Evolutionary conservation across 257 asterid genomes (phyloP).

Genomic region (Salvia splendens): DNA sequence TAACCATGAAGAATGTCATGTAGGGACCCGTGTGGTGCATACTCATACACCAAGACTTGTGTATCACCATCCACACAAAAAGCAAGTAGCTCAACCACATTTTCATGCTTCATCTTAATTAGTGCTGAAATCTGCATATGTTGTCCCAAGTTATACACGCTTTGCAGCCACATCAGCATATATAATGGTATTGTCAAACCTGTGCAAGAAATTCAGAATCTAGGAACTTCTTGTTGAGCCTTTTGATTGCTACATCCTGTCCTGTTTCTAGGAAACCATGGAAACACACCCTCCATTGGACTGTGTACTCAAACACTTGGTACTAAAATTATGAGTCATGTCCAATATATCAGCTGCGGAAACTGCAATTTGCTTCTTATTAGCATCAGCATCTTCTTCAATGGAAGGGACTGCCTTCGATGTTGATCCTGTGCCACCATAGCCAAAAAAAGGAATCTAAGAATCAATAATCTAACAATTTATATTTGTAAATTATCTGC

Average conservation of each 20-base stretch:
- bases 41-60: slow-evolving; percentile 53
- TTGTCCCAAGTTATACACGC: too few species aligned
- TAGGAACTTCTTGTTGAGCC: too few species aligned
- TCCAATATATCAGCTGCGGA: not conserved
- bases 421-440: not conserved
- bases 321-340: not conserved
- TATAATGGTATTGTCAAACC: not conserved
- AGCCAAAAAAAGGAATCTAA: not conserved
- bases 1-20: slow-evolving; percentile 63
- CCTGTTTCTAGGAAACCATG: not conserved
- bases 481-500: not conserved
- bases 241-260: too few species aligned
- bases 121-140: not conserved
- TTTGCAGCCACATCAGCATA: not conserved
- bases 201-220: too few species aligned
- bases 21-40: slow-evolving; percentile 57
- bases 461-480: too few species aligned
- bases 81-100: slow-evolving; percentile 56
- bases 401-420: not conserved
- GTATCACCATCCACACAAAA: slow-evolving; percentile 52
- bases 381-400: too few species aligned
- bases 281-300: not conserved
- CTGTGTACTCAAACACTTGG: too few species aligned
- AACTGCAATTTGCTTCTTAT: not conserved
- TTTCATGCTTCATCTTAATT: slow-evolving; percentile 45